These are phyloP conservation scores for Ascochyta pisi DNA, from an alignment of 2,329 filamentous ascomycete genomes.

Conservation along the genomic window DNA sequence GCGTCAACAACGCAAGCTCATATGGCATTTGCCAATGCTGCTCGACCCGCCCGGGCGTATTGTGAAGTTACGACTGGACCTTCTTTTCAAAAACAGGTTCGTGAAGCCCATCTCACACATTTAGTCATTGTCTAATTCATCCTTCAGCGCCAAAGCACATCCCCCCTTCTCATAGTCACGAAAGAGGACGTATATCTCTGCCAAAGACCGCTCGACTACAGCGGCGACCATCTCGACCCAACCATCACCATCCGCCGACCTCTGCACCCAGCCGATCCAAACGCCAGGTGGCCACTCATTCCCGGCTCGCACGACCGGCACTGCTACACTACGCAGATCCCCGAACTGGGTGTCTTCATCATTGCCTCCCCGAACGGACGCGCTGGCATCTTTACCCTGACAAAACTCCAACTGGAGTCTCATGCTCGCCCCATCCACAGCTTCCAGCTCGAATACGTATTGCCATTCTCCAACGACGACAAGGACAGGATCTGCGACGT, in stretches of 20 bases:
- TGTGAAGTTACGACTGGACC: conserved; percentile 7
- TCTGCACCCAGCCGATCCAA: conserved; percentile 19
- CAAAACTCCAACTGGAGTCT: conserved; percentile 50
- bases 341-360: conserved; percentile 73
- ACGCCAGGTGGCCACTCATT: neutral
- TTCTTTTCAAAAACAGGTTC: conserved; percentile 7
- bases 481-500: conserved; percentile 16
- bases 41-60: conserved; percentile 10
- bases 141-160: conserved; percentile 3
- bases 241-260: conserved; percentile 50
- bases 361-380: conserved; percentile 71
- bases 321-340: conserved; percentile 69
- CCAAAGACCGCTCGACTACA: conserved; percentile 39
- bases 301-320: conserved; percentile 56
- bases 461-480: conserved; percentile 53
- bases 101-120: neutral
- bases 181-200: conserved; percentile 54
- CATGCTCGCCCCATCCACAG: conserved; percentile 49
- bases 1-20: conserved; percentile 2
- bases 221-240: conserved; percentile 4
- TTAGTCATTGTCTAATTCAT: neutral
- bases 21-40: neutral
- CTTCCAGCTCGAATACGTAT: conserved; percentile 63
- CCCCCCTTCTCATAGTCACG: conserved; percentile 52
- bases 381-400: conserved; percentile 68